Conservation (phyloP, 2,329 filamentous ascomycete genomes). For the Colletotrichum cereale region DNA sequence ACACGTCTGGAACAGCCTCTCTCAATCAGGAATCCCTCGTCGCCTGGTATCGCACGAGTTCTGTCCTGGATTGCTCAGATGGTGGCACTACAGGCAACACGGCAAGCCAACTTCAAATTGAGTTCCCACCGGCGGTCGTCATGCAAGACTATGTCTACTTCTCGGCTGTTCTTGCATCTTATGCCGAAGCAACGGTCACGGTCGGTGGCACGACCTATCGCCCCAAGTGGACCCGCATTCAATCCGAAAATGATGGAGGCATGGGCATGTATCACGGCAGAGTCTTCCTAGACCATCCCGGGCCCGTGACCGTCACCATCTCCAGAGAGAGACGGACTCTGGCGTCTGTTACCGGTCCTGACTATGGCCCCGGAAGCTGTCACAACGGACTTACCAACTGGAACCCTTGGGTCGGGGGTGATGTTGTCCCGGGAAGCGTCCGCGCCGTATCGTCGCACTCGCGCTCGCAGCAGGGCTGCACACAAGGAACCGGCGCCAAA, state of each 20-base stretch:
- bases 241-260: neutral
- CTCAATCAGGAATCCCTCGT: slow-evolving; percentile 46
- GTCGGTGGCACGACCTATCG: slow-evolving; percentile 42
- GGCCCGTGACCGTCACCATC: no score
- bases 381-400: no score
- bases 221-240: slow-evolving; percentile 6
- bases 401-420: slow-evolving; percentile 32
- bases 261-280: slow-evolving; percentile 49
- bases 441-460: neutral
- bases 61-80: slow-evolving; percentile 44
- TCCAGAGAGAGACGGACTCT: no score
- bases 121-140: slow-evolving; percentile 36
- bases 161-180: slow-evolving; percentile 43
- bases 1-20: slow-evolving; percentile 56
- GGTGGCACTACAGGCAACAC: slow-evolving; percentile 49
- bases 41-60: slow-evolving; percentile 48
- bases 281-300: no score
- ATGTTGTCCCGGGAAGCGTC: neutral
- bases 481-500: slow-evolving; percentile 40
- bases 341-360: no score
- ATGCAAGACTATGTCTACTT: slow-evolving; percentile 44
- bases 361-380: no score
- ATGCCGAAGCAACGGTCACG: slow-evolving; percentile 42
- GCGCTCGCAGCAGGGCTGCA: slow-evolving; percentile 39
- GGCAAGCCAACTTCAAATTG: slow-evolving; percentile 44